Evolutionary conservation across 1,139 yeast species (phyloP), one percentile per base, ranked within the genome.

Genomic region (Nakaseomyces delphensis): DNA sequence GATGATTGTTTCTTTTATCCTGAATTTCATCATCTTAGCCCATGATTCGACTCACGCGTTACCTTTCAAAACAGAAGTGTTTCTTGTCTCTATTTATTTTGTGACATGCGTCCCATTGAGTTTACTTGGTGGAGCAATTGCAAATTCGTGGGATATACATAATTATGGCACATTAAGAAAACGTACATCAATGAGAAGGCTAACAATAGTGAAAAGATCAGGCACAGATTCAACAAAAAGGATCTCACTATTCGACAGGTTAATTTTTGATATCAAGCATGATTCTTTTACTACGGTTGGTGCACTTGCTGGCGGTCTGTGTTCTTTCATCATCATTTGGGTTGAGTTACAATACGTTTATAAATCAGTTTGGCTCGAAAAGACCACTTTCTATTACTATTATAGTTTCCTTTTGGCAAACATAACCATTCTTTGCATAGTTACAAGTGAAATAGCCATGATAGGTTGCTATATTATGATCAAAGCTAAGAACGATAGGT

Each of bases 291-390:
- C 44, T 1, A 11, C 38, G 7, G 15, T 45, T 11, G 32, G 41
- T 9, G 35, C 47, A 2, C 38, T 45, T 15, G 24, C 35, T 2
- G 36, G 49, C 38, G 53, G 51, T 15, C 29, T 46, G 14, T 44
- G 41, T 21, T 35, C 31, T 21, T 48, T 59, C 5, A 51, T 59
- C 10, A 41, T 64, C 9, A 51, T 74, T 0, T 80, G 80, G 53
- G 95, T 35, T 70, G 95, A 86, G 58, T 66, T 86, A 47, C 67
- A 79, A 46, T 83, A 79, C 59, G 74, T 85, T 29, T 79, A 82
- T 66, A 79, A 83, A 59, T 77, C 91, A 1, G 69, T 84, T 13
- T 84, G 95, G 91, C 67, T 81, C 45, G 87, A 83, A 53, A 82
- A 82, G 60, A 76, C 89, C 1, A 76, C 91, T 1, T 83, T 79